Base-by-base conservation (phyloP, 768 basidiomycete species). In the Rhodotorula taiwanensis region DNA sequence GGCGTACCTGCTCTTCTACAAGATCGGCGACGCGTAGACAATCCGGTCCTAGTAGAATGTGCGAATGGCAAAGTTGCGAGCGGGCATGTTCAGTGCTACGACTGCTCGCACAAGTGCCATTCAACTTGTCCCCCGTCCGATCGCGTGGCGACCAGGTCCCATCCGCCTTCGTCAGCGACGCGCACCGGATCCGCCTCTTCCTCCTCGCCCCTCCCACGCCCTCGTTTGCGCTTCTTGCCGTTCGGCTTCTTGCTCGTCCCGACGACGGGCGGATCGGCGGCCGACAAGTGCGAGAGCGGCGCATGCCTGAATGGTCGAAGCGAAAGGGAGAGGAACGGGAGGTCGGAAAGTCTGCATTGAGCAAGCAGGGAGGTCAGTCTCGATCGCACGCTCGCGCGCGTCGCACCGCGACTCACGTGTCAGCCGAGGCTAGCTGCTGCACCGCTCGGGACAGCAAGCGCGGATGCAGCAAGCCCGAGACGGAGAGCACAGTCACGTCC, bases 161-260 rank as follows among this genome's bases (percentile, higher is more conserved):
- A 68, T 15, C 66, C 65, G 2, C 60, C 60, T 23, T 34, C 55
- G 9, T 54, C 55, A 31, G 36, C 53, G 10, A 55, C 16, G 33
- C 47, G 7, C 21, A 28, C 65, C 3, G 39, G 36, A 20, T 58
- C 28, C 14, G 60, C 61, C 27, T 68, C 66, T n/a, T 68, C 66
- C 45, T 68, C 66, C 55, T 68, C 66, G 10, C 66, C 66, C 0
- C 55, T 28, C 18, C 66, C 66, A 11, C 66, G 48, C 10, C 66
- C 66, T 18, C 66, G 48, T 33, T 68, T 68, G 25, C 58, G 58
- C 52, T 64, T 68, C 47, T 60, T 63, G 27, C 66, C 66, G 48
- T 68, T 63, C 36, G 62, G 58, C 27, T 48, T 42, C 45, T 54
- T 50, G 16, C 43, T 42, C 21, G 66, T 68, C 0, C 58, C 62